These are phyloP conservation scores for Clarireedia paspali DNA, from an alignment of 2,329 filamentous ascomycete genomes.

Conservation along the genomic window DNA sequence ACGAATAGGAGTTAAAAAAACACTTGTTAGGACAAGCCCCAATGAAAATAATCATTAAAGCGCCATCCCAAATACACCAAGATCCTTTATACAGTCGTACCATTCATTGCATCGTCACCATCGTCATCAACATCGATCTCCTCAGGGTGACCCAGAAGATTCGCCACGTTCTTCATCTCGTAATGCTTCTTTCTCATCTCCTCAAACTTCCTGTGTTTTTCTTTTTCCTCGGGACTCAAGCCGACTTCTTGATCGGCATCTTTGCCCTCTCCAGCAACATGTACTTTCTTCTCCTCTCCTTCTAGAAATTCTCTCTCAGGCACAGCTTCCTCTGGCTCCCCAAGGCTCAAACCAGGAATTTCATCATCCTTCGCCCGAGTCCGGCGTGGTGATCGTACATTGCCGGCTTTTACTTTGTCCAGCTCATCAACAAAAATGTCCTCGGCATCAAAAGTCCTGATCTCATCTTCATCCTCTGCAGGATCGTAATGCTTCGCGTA, in stretches of 20 bases:
- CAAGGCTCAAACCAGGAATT: conserved; percentile 85
- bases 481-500: conserved; percentile 92
- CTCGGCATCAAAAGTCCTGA: conserved; percentile 55
- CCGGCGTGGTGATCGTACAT: neutral
- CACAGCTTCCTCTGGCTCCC: conserved; percentile 77
- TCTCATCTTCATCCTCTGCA: conserved; percentile 70
- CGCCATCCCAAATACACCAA: neutral
- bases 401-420: conserved; percentile 33
- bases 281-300: conserved; percentile 64
- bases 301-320: conserved; percentile 38
- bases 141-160: conserved; percentile 71
- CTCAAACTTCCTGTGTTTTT: conserved; percentile 91
- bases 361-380: conserved; percentile 52
- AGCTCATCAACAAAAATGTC: conserved; percentile 63
- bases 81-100: conserved; percentile 12
- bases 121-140: conserved; percentile 53
- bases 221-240: conserved; percentile 63
- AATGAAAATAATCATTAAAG: neutral
- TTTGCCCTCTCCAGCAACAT: conserved; percentile 50
- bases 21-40: neutral
- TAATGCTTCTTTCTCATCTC: conserved; percentile 92
- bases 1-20: neutral
- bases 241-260: conserved; percentile 45
- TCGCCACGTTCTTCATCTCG: conserved; percentile 94
- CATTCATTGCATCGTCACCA: conserved; percentile 40